These are phyloP conservation scores for Pleoardoris graminearum DNA, from an alignment of 2,329 filamentous ascomycete species.

Conservation along the genomic window DNA sequence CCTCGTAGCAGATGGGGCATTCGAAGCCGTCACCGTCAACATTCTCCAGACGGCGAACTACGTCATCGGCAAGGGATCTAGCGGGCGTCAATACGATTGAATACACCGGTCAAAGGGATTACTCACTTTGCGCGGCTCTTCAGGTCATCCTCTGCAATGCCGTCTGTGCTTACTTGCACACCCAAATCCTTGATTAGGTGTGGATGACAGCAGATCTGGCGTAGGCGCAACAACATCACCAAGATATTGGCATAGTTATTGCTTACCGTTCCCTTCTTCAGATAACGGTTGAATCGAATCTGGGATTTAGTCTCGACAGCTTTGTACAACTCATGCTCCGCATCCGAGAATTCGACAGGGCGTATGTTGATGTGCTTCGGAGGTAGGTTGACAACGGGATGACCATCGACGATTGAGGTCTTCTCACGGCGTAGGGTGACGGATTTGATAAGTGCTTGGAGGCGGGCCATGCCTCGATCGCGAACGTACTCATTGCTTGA, in stretches of 20 bases:
- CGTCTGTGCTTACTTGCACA: constrained; percentile 64
- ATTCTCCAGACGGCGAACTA: constrained; percentile 68
- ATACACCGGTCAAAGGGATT: too few species aligned
- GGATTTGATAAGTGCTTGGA: constrained; percentile 77
- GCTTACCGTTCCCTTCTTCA: constrained; percentile 68
- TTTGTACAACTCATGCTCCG: constrained; percentile 67
- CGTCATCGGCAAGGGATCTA: constrained; percentile 56
- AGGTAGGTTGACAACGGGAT: constrained; percentile 72
- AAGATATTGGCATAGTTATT: constrained; percentile 79
- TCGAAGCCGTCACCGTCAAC: constrained; percentile 65
- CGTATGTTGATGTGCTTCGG: constrained; percentile 64
- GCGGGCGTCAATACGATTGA: neutral
- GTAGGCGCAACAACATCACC: constrained; percentile 76
- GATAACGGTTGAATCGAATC: constrained; percentile 75
- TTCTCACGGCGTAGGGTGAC: constrained; percentile 84
- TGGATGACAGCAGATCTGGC: constrained; percentile 79
- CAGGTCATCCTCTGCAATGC: constrained; percentile 59
- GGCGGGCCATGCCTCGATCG: constrained; percentile 64
- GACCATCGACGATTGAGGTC: constrained; percentile 74
- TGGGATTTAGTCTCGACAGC: constrained; percentile 68
- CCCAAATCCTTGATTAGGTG: constrained; percentile 70
- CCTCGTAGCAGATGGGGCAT: constrained; percentile 81
- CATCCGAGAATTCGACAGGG: constrained; percentile 67
- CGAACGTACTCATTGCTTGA: constrained; percentile 34
- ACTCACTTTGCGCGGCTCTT: constrained; percentile 61